A percentile compares a stretch with the other conserved stretches of the same genome.
These are phyloP conservation scores for Diaporthe eres DNA, from an alignment of 2,329 filamentous ascomycete genomes.

Conservation along the genomic window DNA sequence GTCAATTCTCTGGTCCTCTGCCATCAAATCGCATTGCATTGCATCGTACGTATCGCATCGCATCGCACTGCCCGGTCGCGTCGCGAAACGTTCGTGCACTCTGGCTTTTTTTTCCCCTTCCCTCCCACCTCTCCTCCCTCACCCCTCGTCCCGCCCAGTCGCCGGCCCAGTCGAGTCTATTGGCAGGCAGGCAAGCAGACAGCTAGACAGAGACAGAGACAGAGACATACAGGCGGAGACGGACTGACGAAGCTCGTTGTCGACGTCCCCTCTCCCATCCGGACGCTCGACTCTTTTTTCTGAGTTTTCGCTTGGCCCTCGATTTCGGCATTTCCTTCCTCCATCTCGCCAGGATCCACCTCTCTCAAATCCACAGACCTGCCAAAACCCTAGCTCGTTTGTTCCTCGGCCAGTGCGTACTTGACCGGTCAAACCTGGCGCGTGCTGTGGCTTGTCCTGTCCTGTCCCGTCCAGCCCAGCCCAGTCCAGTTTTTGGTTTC, in stretches of 20 bases:
- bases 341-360: conserved; percentile 34
- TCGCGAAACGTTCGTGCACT: conserved; percentile 27
- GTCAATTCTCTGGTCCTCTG: conserved; percentile 22
- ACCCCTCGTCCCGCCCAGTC: conserved; percentile 7
- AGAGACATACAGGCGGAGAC: not conserved
- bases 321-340: conserved; percentile 33
- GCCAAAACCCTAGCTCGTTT: conserved; percentile 29
- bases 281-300: conserved; percentile 19
- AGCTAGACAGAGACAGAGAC: not conserved
- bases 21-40: conserved; percentile 30
- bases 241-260: not conserved
- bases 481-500: conserved; percentile 19
- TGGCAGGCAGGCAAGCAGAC: conserved; percentile 1
- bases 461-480: conserved; percentile 9
- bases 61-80: conserved; percentile 25
- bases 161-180: not conserved
- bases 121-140: not conserved
- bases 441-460: conserved; percentile 29
- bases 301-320: conserved; percentile 34
- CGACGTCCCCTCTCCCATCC: conserved; percentile 1
- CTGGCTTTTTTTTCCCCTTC: not conserved
- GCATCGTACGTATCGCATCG: conserved; percentile 23
- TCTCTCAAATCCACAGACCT: conserved; percentile 27
- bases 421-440: conserved; percentile 31
- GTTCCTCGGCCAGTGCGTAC: conserved; percentile 32